Evolutionary conservation across 306 rosid genomes (phyloP), one percentile per base, ranked within the genome.

Genomic region (Gynostemma pentaphyllum): DNA sequence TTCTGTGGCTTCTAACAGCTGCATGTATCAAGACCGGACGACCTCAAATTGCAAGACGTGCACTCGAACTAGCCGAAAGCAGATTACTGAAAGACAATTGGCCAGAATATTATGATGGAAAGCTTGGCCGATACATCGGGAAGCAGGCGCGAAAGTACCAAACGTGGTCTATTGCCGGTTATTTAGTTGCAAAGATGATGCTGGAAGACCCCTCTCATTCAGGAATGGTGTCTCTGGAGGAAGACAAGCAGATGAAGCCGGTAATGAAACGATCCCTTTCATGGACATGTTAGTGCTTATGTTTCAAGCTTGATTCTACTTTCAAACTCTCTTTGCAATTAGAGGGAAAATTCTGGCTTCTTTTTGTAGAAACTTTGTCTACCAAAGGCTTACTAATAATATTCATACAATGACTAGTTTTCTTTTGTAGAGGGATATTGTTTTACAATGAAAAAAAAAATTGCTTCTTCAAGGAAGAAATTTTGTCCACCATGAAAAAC

Each of bases 61-160:
- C 96, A 60, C 78, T 88, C 24, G 79, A 88, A n/a, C 67, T 75
- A 47, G 96, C 87, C 6, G 96, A 88, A 64, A 32, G 44, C 69
- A 81, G 78, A 68, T 78, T 88, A 76, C 45, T 23, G 26, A 83
- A 83, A 67, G 96, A 88, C 67, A 79, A 10, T 53, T 85, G 89
- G 96, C 96, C 96, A 0, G 94, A 88, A 68, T 85, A 88, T 56
- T 85, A 79, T 39, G 96, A 88, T 28, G 96, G 94, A 36, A 87
- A 75, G 13, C 46, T 12, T 4, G 96, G 96, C 2, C 71, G 92
- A 55, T 87, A 69, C 30, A 24, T 87, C 14, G 96, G 96, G 66
- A 87, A 87, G 76, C 92, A 87, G 71, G 82, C 92, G 7, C 83
- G 92, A 5, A 87, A 79, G 76, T 76, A 5, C 64, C 96, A 87